phyloP scores from a whole-genome alignment of 179 eudicot species.

The Vitellaria paradoxa region DNA sequence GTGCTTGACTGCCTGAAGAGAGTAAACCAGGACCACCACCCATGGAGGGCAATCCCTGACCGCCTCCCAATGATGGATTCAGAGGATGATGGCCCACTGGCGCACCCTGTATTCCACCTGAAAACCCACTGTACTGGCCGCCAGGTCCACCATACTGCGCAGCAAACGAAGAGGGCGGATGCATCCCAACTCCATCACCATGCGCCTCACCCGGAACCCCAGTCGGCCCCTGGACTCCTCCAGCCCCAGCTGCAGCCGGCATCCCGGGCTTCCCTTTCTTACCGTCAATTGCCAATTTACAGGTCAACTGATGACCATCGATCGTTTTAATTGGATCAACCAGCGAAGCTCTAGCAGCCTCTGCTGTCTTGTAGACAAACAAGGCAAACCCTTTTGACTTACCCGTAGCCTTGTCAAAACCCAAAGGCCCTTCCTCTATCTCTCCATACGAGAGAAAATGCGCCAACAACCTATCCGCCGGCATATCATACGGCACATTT shows the following conservation, averaged over 20 bases:
- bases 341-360: slow-evolving; percentile 43
- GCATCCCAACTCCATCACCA: slow-evolving; percentile 31
- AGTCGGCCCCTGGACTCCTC: slow-evolving; percentile 15
- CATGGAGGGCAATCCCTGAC: slow-evolving; percentile 8
- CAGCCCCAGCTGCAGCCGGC: neutral
- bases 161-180: slow-evolving; percentile 13
- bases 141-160: slow-evolving; percentile 38
- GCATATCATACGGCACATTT: slow-evolving; percentile 40
- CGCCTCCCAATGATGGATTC: slow-evolving; percentile 13
- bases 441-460: slow-evolving; percentile 46
- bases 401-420: slow-evolving; percentile 53
- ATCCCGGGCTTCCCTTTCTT: slow-evolving; percentile 36
- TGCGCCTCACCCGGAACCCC: slow-evolving; percentile 19
- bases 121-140: slow-evolving; percentile 19
- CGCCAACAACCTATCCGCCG: slow-evolving; percentile 36
- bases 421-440: slow-evolving; percentile 58
- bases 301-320: slow-evolving; percentile 42
- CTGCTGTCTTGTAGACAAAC: slow-evolving; percentile 51
- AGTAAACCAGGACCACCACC: slow-evolving; percentile 22
- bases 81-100: slow-evolving; percentile 11
- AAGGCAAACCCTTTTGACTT: slow-evolving; percentile 47
- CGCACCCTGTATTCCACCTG: slow-evolving; percentile 23
- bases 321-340: slow-evolving; percentile 44
- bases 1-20: slow-evolving; percentile 15
- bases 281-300: slow-evolving; percentile 47